phyloP scores from a whole-genome alignment of 2,329 filamentous ascomycete genomes.

The Zalaria obscura region DNA sequence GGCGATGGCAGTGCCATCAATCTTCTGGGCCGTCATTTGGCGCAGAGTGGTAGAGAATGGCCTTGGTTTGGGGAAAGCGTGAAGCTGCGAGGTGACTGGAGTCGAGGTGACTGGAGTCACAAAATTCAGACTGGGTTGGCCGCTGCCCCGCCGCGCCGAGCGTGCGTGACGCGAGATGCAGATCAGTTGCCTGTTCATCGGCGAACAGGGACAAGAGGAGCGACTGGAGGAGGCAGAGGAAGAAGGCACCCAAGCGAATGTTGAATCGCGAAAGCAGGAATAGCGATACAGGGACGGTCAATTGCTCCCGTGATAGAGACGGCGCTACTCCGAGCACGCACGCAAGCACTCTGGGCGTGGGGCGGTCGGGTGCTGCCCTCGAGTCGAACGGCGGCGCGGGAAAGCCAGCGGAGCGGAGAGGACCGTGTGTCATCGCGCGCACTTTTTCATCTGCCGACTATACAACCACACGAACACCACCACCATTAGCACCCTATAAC shows the following conservation, averaged over 20 bases:
- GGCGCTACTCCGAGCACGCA: too few species aligned
- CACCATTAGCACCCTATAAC: conserved; percentile 5
- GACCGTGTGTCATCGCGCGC: neutral
- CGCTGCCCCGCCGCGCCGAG: conserved; percentile 1
- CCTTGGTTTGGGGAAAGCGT: conserved; percentile 1
- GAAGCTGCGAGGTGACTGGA: neutral
- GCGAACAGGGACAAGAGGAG: neutral
- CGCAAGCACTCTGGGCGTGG: too few species aligned
- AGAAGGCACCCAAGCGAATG: too few species aligned
- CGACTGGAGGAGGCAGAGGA: too few species aligned
- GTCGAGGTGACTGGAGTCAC: neutral
- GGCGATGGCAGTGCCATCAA: conserved; percentile 92
- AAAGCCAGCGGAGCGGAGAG: too few species aligned
- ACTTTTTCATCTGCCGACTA: conserved; percentile 3
- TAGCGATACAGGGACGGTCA: too few species aligned
- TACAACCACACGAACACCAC: conserved; percentile 1
- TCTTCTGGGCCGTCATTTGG: conserved; percentile 75
- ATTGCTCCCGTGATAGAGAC: too few species aligned
- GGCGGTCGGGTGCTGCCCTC: too few species aligned
- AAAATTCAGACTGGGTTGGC: conserved; percentile 2
- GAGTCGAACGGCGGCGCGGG: too few species aligned
- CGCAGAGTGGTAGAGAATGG: conserved; percentile 37
- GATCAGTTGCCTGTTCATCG: conserved; percentile 6
- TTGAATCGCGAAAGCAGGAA: too few species aligned
- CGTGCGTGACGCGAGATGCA: conserved; percentile 1